Evolutionary conservation across 352 stramenopile species (phyloP).

Genomic region (Phytopythium litorale): DNA sequence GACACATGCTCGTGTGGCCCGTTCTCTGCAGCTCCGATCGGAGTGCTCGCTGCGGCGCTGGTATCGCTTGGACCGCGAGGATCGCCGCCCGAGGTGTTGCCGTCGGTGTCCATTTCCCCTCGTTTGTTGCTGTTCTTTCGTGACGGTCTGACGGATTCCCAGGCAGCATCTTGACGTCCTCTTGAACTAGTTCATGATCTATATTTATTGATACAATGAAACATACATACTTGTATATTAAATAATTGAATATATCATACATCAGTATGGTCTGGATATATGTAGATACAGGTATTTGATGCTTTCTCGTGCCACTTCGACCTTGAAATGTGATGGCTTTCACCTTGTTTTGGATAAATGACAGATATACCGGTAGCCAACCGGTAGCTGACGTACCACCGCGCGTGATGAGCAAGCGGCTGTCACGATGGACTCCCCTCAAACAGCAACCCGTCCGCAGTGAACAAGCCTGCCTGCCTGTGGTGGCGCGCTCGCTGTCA

Average conservation of each 20-base stretch:
- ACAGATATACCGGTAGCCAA: not conserved
- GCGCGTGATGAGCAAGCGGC: not conserved
- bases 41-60: not conserved
- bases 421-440: not conserved
- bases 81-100: not conserved
- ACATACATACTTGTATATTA: too few relatives aligned
- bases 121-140: not conserved
- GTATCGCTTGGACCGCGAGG: not conserved
- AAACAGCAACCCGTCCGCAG: conserved; percentile 1
- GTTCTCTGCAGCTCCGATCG: not conserved
- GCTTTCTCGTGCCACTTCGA: not conserved
- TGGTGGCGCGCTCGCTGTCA: not conserved
- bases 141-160: not conserved
- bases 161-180: too few relatives aligned
- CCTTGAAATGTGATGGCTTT: not conserved
- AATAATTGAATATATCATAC: too few relatives aligned
- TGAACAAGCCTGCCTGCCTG: not conserved
- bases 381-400: not conserved
- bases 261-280: too few relatives aligned
- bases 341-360: not conserved
- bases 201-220: too few relatives aligned
- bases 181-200: too few relatives aligned
- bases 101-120: not conserved
- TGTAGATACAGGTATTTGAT: too few relatives aligned
- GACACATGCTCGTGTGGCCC: not conserved